Evolutionary conservation across 2,329 filamentous ascomycete genomes (phyloP).

Genomic region (Aspergillus transmontanensis): DNA sequence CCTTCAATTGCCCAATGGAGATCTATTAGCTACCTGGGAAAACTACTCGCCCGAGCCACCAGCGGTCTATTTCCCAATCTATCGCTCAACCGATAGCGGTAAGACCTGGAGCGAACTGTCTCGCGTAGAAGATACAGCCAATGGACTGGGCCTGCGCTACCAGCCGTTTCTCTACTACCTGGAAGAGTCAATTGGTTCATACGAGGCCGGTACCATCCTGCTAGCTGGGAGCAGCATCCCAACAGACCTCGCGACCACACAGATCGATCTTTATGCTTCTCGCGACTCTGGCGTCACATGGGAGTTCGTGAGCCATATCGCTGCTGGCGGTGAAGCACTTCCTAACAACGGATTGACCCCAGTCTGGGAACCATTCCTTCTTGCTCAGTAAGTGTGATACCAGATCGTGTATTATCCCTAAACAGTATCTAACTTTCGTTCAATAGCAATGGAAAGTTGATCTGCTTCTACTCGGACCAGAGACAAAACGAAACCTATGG

Average conservation of each 20-base stretch:
- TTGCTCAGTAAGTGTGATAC: constrained; percentile 47
- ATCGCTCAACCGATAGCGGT: constrained; percentile 56
- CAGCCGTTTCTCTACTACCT: constrained; percentile 71
- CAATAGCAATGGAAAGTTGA: constrained; percentile 55
- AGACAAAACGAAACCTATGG: constrained; percentile 63
- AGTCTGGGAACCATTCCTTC: constrained; percentile 73
- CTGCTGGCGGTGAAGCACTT: constrained; percentile 62
- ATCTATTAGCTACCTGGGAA: constrained; percentile 57
- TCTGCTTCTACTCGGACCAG: constrained; percentile 73
- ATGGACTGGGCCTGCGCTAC: constrained; percentile 67
- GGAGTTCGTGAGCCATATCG: constrained; percentile 69
- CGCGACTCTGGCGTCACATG: constrained; percentile 63
- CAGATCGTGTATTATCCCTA: not conserved
- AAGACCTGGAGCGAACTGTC: constrained; percentile 66
- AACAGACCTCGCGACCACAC: constrained; percentile 60
- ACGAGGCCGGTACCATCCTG: constrained; percentile 64
- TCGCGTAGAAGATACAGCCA: constrained; percentile 63
- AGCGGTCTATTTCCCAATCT: constrained; percentile 55
- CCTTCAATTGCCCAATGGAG: constrained; percentile 46
- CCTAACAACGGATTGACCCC: constrained; percentile 68
- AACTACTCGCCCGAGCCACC: constrained; percentile 60
- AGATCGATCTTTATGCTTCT: constrained; percentile 71
- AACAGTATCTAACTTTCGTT: constrained; percentile 4
- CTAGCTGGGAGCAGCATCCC: constrained; percentile 60
- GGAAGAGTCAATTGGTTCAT: constrained; percentile 59